Base-by-base conservation (phyloP, 257 asterid genomes). In the Phtheirospermum japonicum region DNA sequence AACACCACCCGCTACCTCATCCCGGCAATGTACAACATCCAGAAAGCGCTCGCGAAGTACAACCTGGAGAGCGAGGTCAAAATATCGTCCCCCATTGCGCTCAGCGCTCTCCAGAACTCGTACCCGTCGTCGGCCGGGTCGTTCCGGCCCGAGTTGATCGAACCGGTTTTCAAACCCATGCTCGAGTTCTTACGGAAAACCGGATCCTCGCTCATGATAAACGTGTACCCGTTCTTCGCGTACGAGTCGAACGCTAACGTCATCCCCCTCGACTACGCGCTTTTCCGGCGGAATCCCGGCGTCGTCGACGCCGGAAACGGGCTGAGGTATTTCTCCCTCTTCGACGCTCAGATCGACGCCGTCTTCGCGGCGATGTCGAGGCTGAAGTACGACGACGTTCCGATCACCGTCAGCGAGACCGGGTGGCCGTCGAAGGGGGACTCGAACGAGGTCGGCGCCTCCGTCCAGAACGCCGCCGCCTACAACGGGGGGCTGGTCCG, bases 401-500 rank as follows among this genome's bases (percentile, higher is more conserved):
- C 76, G 1, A 43, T 86, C 7, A 80, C 68, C 5, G 86, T 92
- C 2, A 61, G 88, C 10, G 97, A 92, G 43, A 92, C 96, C 17
- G 99, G 99, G 9, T 92, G 99, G 97, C 99, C 99, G 9, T 92
- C 99, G 0, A 86, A 83, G 65, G 99, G 99, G 0, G 99, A 92
- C 53, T 32, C 66, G 2, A 80, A 57, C n/a, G 99, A 92, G 62
- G 10, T 76, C 64, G 99, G 99, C 3, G 97, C 99, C 0, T 73
- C 78, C 9, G 42, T 80, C 0, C 79, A 79, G 1, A 89, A 92
- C 54, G 96, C 97, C 45, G 96, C 99, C n/a, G 79, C 95, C 2
- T 92, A 87, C 76, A 89, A 86, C 71, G 96, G 95, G 0, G 83
- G 83, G 45, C 75, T 92, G 4, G 89, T 92, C 52, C 75, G 78